A percentile compares a stretch with the other conserved stretches of the same genome.
Conservation (phyloP, 2,329 filamentous ascomycete genomes). For the Penicillium aurantiogriseum region DNA sequence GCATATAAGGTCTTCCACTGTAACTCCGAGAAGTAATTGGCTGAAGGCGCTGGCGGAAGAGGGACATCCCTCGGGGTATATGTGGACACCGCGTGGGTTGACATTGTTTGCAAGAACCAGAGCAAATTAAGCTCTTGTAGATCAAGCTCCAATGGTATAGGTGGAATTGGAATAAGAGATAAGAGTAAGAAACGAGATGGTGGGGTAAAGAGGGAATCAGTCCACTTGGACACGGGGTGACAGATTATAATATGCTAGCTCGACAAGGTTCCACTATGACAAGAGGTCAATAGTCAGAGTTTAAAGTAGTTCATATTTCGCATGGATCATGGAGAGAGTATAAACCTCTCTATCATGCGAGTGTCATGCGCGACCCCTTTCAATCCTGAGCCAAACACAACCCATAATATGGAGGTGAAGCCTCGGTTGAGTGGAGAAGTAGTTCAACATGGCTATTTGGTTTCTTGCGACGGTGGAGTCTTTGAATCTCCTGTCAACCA, state of each 20-base stretch:
- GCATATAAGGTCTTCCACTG: constrained; percentile 62
- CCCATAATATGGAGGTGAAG: not conserved
- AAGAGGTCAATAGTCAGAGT: not conserved
- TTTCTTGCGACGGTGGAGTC: not conserved
- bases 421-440: constrained; percentile 3
- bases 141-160: not conserved
- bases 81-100: not conserved
- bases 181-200: not conserved
- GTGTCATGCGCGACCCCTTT: not conserved
- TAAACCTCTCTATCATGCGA: not conserved
- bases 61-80: constrained; percentile 41
- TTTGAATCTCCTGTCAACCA: not conserved
- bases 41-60: constrained; percentile 48
- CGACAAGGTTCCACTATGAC: not conserved
- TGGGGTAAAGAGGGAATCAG: not conserved
- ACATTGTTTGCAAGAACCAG: not conserved
- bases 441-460: not conserved
- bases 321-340: not conserved
- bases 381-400: not conserved
- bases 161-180: not conserved
- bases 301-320: not conserved
- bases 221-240: not conserved
- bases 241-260: not conserved
- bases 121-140: not conserved
- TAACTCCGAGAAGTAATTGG: constrained; percentile 50